Evolutionary conservation across 2,329 filamentous ascomycete genomes (phyloP).

Genomic region (Nemania sp.): DNA sequence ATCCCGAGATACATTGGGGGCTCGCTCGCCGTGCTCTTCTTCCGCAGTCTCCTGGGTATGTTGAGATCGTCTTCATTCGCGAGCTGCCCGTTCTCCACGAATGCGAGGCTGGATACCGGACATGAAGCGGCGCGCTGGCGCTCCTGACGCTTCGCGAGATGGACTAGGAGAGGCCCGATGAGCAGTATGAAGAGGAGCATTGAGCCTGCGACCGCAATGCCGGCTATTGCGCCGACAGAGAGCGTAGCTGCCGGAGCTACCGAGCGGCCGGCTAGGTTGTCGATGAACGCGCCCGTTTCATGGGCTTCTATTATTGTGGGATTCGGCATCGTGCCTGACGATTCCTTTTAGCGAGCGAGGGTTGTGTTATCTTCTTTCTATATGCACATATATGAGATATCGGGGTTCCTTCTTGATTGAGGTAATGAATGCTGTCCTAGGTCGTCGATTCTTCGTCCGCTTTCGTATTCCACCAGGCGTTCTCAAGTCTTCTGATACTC

Average conservation of each 20-base stretch:
- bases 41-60: slow-evolving; percentile 42
- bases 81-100: slow-evolving; percentile 26
- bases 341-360: neutral
- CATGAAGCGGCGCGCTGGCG: slow-evolving; percentile 37
- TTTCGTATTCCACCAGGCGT: neutral
- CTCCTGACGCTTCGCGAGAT: slow-evolving; percentile 52
- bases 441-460: neutral
- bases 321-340: slow-evolving; percentile 7
- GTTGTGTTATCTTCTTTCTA: neutral
- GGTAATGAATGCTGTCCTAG: neutral
- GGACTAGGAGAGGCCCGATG: slow-evolving; percentile 59
- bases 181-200: slow-evolving; percentile 59
- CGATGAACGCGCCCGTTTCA: slow-evolving; percentile 1
- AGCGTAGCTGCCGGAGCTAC: slow-evolving; percentile 30
- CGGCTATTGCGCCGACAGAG: slow-evolving; percentile 54
- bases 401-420: neutral
- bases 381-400: neutral
- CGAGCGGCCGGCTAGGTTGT: slow-evolving; percentile 6
- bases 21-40: slow-evolving; percentile 43
- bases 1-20: slow-evolving; percentile 1
- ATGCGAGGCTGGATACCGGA: slow-evolving; percentile 21
- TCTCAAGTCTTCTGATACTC: neutral
- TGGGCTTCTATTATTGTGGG: neutral
- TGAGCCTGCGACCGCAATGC: slow-evolving; percentile 62
- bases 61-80: slow-evolving; percentile 14